Evolutionary conservation across 2,329 filamentous ascomycete genomes (phyloP), one percentile per base, ranked within the genome.

Genomic region (Shiraia sp.): DNA sequence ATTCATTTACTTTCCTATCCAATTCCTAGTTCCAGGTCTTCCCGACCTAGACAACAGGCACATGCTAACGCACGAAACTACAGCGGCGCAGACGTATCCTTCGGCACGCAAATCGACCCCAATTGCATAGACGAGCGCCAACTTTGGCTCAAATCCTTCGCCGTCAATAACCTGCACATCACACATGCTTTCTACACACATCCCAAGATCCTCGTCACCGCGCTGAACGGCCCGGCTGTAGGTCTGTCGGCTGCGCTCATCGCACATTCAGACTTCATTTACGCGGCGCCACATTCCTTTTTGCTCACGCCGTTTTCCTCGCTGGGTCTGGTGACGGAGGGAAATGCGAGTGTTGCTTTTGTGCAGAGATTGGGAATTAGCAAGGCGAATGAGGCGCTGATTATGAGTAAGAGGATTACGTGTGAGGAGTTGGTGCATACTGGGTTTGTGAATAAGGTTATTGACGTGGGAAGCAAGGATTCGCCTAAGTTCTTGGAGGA

Each of bases 121-220:
- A 53, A 61, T 17, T 36, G 51, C 32, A 42, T 57, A 30, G 71
- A 73, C 45, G 64, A 61, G 12, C 75, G 77, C 48, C 73, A 74
- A n/a, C 76, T 82, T 55, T 85, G 83, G 74, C 80, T 95, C 25
- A 77, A 79, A 36, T 75, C 67, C 63, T 95, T 97, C 71, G 86
- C 89, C 9, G 77, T 86, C 55, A 86, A 87, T 77, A 97, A 97
- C 77, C 81, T 96, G 42, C 88, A 95, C 78, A 81, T 89, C 59
- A 93, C 91, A 2, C 86, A 89, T 59, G 86, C 90, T 57, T 96
- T 97, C 75, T 91, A 93, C 76, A 85, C 84, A 10, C 93, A 97
- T 73, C 88, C 90, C 58, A 96, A 97, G 75, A 87, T 97, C 71
- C 87, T 97, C 16, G 81, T 97, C 46, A 85, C 86, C 0, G 93